Evolutionary conservation across 2,329 filamentous ascomycete genomes (phyloP), one percentile per base, ranked within the genome.

Genomic region (Calonectria pseudoturangicola): DNA sequence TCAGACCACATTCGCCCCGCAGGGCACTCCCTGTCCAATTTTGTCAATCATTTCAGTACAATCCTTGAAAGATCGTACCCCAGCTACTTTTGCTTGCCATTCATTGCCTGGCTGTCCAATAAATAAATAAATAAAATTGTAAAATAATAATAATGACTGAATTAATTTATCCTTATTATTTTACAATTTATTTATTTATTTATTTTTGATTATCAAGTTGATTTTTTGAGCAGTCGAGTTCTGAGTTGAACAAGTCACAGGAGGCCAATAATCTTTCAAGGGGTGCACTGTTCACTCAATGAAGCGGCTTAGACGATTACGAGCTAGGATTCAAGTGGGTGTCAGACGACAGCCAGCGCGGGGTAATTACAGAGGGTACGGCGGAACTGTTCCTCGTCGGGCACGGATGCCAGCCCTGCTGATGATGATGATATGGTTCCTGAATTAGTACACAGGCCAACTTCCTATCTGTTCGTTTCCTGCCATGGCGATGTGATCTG

Each of bases 1-100:
- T 68, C 69, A 64, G 45, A 16, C 54, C 64, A 68, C 56, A 39
- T 41, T 25, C n/a, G 65, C 36, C 69, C 54, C 54, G 45, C 63
- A 60, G 27, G 63, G 43, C 27, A 60, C 39, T 58, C 69, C 69
- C 51, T 63, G 27, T 36, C 47, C 43, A 50, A 62, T 58, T 51
- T 70, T 66, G 30, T 66, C 62, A 41, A 60, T 54, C 41, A 21
- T 21, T 21, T 21, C 21, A 21, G 21, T 21, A 21, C 21, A 21
- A 21, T 21, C 21, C 21, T 21, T 21, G 21, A 21, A 21, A 21
- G 21, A 21, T 21, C 21, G 21, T 21, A 21, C 21, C 21, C 21
- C 2, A 21, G 21, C 21, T 21, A 21, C 21, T 21, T 21, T 21
- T 21, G 21, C 21, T 21, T 21, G 21, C 21, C 21, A 21, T 21